Base-by-base conservation (phyloP, 2,329 filamentous ascomycete species). In the Arthrobotrys iridis region DNA sequence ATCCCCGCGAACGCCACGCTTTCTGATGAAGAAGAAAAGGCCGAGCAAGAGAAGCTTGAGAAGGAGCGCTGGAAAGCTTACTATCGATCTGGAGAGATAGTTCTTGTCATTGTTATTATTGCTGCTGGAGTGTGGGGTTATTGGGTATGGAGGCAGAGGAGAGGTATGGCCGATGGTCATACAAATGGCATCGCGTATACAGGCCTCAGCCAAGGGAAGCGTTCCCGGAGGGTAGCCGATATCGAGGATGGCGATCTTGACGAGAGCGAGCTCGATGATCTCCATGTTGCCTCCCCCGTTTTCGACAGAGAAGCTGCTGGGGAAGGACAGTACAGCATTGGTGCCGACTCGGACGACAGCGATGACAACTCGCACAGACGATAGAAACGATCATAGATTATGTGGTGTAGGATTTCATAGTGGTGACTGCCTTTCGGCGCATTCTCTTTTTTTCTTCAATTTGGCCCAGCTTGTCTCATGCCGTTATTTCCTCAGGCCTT, bases 31-130 rank as follows among this genome's bases (percentile, higher is more conserved):
- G 71, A 75, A 68, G 71, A 75, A 45, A 60, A 91, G 79, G 87
- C 87, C 30, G 88, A 91, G 80, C 87, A 89, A 77, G 86, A 91
- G 80, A 89, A 91, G 80, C 83, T 97, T n/a, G 88, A 93, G 78
- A 88, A 92, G 26, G 93, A 93, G 15, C 91, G 93, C 79, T 96
- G 93, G 91, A 88, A 90, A 59, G 93, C 93, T 0, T 97, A 97
- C 82, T 91, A 90, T 81, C 90, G 91, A 79, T 95, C 92, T 1
- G 93, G 93, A 58, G 92, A 96, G 82, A 88, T 93, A 4, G 93
- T 93, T 1, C 86, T 97, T 1, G 88, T 93, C 13, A 88, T 97
- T 55, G 92, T 97, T 15, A 85, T 90, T 59, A 87, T 95, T 72
- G 89, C 89, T 0, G 92, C 91, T 0, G 84, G 83, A 3, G 84